Percentiles rank a stretch among this genome's conserved stretches.
phyloP scores from a whole-genome alignment of 2,329 filamentous ascomycete species.

The Hymenoscyphus fraxineus region DNA sequence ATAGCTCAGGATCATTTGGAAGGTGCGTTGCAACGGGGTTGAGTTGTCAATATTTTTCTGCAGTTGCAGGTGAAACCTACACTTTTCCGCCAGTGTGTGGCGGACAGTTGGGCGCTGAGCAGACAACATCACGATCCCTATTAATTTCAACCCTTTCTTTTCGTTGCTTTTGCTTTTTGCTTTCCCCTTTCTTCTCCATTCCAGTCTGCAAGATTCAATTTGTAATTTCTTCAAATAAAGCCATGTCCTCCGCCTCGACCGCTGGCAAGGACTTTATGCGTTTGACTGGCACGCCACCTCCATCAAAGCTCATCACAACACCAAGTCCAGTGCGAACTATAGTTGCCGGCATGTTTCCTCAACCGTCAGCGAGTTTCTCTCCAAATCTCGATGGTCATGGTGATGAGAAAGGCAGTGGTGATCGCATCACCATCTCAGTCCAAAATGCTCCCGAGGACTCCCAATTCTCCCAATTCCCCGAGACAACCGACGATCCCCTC shows the following conservation, averaged over 20 bases:
- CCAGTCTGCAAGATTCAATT: neutral
- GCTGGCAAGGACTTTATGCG: neutral
- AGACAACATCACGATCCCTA: neutral
- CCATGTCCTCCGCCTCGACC: neutral
- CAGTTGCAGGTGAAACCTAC: neutral
- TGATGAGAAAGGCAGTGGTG: slow-evolving; percentile 2
- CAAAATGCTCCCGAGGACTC: neutral
- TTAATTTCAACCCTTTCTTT: neutral
- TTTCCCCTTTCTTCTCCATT: neutral
- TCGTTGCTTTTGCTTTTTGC: neutral
- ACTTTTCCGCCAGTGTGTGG: neutral
- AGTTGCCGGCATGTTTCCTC: neutral
- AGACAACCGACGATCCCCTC: neutral
- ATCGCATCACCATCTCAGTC: neutral
- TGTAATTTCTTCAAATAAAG: neutral
- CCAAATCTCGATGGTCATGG: neutral
- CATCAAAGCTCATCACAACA: neutral
- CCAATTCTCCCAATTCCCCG: neutral
- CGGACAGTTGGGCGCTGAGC: neutral
- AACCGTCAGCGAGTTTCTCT: slow-evolving; percentile 2
- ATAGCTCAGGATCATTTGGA: neutral
- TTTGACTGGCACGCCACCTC: neutral
- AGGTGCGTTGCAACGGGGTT: neutral
- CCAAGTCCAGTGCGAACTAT: neutral
- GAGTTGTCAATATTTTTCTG: neutral